Conservation (phyloP, 2,329 filamentous ascomycete species). For the Emericellopsis atlantica region DNA sequence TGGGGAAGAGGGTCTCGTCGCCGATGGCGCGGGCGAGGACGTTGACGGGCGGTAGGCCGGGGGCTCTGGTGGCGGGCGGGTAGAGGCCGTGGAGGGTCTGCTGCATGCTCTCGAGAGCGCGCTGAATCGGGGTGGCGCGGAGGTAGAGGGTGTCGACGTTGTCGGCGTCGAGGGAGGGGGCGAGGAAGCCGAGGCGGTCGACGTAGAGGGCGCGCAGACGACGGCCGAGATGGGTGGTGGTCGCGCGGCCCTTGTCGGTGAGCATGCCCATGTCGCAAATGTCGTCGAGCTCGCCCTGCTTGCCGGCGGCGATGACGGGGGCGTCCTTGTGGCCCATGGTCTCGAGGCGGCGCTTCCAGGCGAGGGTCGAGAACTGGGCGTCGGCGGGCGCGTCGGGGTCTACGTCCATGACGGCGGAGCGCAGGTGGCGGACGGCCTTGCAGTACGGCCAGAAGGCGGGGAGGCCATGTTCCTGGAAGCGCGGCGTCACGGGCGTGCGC, state of each 20-base stretch:
- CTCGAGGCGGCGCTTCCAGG: constrained; percentile 66
- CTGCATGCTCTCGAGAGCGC: constrained; percentile 67
- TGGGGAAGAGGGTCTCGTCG: constrained; percentile 72
- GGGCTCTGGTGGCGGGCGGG: constrained; percentile 33
- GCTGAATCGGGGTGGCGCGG: constrained; percentile 60
- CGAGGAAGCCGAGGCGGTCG: constrained; percentile 61
- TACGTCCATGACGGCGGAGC: constrained; percentile 32
- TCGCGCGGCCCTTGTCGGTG: constrained; percentile 62
- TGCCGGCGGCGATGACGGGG: constrained; percentile 57
- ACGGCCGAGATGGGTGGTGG: constrained; percentile 55
- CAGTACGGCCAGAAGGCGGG: constrained; percentile 81
- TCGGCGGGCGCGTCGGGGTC: constrained; percentile 12
- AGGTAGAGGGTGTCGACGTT: constrained; percentile 56
- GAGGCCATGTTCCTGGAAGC: constrained; percentile 71
- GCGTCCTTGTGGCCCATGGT: constrained; percentile 61
- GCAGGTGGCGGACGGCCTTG: constrained; percentile 59
- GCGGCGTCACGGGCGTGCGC: constrained; percentile 74
- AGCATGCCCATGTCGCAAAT: constrained; percentile 72
- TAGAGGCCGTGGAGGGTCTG: constrained; percentile 67
- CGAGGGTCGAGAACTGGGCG: constrained; percentile 28
- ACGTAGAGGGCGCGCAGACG: constrained; percentile 63
- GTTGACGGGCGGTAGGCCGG: constrained; percentile 44
- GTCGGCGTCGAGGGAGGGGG: constrained; percentile 32
- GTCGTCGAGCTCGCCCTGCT: constrained; percentile 57
- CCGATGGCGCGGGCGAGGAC: constrained; percentile 51